phyloP scores from a whole-genome alignment of 164 flowering plant species.

The Echeveria elegans region DNA sequence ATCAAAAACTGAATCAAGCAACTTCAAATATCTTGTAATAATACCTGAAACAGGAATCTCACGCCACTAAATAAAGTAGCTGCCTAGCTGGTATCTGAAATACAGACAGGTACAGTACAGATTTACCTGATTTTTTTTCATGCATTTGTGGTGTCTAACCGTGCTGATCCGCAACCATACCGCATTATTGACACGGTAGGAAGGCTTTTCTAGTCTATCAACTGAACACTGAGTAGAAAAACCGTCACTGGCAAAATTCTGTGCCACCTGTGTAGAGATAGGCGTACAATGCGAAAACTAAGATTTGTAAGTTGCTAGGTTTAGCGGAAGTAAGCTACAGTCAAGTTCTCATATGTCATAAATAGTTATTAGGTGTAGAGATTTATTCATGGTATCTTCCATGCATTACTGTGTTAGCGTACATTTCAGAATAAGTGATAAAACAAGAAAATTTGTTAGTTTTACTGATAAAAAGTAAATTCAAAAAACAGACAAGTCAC shows the following conservation, averaged over 20 bases:
- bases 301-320: too few relatives aligned
- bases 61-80: not conserved
- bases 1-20: not conserved
- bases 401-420: not conserved
- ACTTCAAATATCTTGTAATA: not conserved
- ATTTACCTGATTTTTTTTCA: not conserved
- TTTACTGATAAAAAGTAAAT: not conserved
- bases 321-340: too few relatives aligned
- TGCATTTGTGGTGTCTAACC: not conserved
- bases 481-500: not conserved
- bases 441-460: not conserved
- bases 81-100: not conserved
- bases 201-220: not conserved
- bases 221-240: too few relatives aligned
- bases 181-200: too few relatives aligned
- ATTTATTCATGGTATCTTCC: too few relatives aligned
- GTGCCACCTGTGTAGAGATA: too few relatives aligned
- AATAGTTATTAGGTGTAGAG: too few relatives aligned
- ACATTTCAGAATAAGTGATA: not conserved
- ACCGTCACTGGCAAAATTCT: too few relatives aligned
- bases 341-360: too few relatives aligned
- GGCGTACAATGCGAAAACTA: too few relatives aligned
- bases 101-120: not conserved
- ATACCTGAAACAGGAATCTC: not conserved
- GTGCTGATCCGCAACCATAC: not conserved